Conservation (phyloP, 2,329 filamentous ascomycete genomes). For the Pseudocercospora fijiensis region DNA sequence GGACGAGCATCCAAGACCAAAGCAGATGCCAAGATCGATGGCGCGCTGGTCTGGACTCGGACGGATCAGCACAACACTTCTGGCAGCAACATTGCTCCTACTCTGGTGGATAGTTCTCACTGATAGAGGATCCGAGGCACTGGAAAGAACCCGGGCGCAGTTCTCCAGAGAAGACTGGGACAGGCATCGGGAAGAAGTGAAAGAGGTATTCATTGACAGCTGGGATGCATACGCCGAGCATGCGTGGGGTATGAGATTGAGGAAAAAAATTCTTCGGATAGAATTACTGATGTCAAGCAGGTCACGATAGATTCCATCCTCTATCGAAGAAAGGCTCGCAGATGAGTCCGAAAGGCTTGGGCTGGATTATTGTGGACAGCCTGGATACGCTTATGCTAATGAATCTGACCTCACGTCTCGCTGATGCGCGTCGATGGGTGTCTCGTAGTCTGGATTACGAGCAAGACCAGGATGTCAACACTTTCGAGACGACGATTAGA, state of each 20-base stretch:
- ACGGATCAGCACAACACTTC: no score
- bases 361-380: constrained; percentile 97
- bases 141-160: no score
- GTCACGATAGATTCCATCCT: constrained; percentile 84
- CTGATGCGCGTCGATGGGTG: constrained; percentile 86
- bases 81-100: no score
- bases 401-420: constrained; percentile 85
- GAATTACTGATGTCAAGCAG: constrained; percentile 23
- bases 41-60: no score
- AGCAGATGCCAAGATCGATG: no score
- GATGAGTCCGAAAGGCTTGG: constrained; percentile 85
- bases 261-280: neutral
- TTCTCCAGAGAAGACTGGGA: constrained; percentile 62
- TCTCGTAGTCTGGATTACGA: constrained; percentile 77
- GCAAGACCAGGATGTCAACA: constrained; percentile 92
- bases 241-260: constrained; percentile 74
- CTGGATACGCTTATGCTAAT: constrained; percentile 97
- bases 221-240: constrained; percentile 92
- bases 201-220: constrained; percentile 84
- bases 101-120: no score
- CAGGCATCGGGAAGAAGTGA: constrained; percentile 73
- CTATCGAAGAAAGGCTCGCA: constrained; percentile 75
- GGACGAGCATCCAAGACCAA: no score
- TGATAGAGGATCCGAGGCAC: no score
- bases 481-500: constrained; percentile 95